Base-by-base conservation (phyloP, 2,329 filamentous ascomycete genomes). In the Fusarium zealandicum region DNA sequence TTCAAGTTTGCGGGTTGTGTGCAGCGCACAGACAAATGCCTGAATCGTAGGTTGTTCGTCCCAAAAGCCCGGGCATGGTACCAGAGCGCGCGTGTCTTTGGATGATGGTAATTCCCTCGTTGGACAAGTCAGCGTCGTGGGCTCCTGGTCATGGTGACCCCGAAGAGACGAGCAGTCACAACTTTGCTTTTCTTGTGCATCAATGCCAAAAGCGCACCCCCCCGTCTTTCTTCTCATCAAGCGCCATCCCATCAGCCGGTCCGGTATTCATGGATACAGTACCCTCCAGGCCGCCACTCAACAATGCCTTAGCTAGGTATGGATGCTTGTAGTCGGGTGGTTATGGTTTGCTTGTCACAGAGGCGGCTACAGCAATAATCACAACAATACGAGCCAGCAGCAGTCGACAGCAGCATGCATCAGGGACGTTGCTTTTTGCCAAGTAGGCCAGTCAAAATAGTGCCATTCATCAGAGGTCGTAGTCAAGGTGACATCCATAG, bases 141-240 rank as follows among this genome's bases (percentile, higher is more conserved):
- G 47, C 33, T 64, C 51, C 38, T 52, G 51, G 51, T 45, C 40
- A 39, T 56, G 39, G 39, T 55, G 57, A 56, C 56, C 57, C 43
- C 48, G 33, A 40, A 22, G 36, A 60, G 53, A 60, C 53, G 54
- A 67, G 57, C 48, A 57, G 52, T 59, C 61, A 64, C 38, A 64
- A 51, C 51, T 51, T 66, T 63, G 58, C 65, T 67, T 63, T 67
- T 63, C 56, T 57, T 41, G 22, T 52, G 39, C 51, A 47, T 47
- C 38, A 43, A 62, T 44, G 30, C 48, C 53, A 54, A 41, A 18
- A 37, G 9, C 41, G 16, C 48, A 43, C 44, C 39, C 57, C 43
- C 51, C 53, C 14, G 30, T 22, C 27, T 33, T 33, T 37, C 45
- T 20, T 9, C 58, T 40, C 51, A 58, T 53, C 39, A 54, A 25